These are phyloP conservation scores for Pisolithus marmoratus DNA, from an alignment of 768 basidiomycete species.

Conservation along the genomic window DNA sequence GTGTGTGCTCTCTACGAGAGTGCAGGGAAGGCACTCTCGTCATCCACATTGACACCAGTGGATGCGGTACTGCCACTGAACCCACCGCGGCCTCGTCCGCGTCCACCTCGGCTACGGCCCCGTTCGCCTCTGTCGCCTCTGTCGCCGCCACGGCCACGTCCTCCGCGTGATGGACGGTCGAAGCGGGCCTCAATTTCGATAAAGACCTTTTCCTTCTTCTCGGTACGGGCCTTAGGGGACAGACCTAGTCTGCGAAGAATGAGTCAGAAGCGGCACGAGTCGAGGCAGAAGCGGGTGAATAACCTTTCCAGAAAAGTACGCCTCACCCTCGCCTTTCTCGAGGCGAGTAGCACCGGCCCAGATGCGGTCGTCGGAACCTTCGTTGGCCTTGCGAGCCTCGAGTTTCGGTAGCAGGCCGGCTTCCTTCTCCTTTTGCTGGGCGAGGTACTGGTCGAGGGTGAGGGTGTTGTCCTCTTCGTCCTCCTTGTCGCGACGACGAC, in stretches of 20 bases:
- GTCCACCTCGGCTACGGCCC: constrained; percentile 37
- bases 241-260: constrained; percentile 48
- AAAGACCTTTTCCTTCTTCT: constrained; percentile 89
- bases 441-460: constrained; percentile 89
- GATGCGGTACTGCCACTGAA: constrained; percentile 28
- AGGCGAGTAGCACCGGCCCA: constrained; percentile 71
- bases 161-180: constrained; percentile 71
- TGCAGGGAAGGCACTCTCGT: constrained; percentile 86
- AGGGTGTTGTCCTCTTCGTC: constrained; percentile 94
- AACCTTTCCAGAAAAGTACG: constrained; percentile 92
- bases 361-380: constrained; percentile 61
- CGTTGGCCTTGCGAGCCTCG: constrained; percentile 73
- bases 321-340: constrained; percentile 58
- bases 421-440: constrained; percentile 68
- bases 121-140: constrained; percentile 46
- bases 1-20: constrained; percentile 42
- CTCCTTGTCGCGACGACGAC: constrained; percentile 43
- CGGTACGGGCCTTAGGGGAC: constrained; percentile 59
- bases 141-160: constrained; percentile 41
- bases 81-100: constrained; percentile 40
- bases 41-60: constrained; percentile 62
- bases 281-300: constrained; percentile 10
- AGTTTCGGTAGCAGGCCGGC: constrained; percentile 62
- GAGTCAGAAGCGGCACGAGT: background rate
- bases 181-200: constrained; percentile 91